Evolutionary conservation across 2,329 filamentous ascomycete species (phyloP), one percentile per base, ranked within the genome.

Genomic region (Keithomyces neogunnii): DNA sequence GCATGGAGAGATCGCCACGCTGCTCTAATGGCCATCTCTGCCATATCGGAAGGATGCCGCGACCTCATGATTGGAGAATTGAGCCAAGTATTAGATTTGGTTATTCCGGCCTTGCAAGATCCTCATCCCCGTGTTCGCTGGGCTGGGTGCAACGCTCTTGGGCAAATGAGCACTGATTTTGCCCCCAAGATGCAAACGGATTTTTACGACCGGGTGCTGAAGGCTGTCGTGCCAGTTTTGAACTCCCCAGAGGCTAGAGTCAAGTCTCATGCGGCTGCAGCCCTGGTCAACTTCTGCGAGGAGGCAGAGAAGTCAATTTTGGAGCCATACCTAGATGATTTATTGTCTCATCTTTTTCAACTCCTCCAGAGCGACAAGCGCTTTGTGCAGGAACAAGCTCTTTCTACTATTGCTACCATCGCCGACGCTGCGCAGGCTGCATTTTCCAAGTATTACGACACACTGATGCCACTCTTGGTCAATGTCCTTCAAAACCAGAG

Each of bases 141-240:
- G 85, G 93, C 93, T 49, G 93, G 91, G 35, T 99, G 93, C 75
- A 97, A 99, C 65, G 93, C 93, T 42, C 80, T 99, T n/a, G 93
- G 93, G 31, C 93, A 99, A 70, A 99, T 99, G 93, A 97, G 92
- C 73, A 99, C 93, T 33, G 93, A 99, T 65, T 99, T 99, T 68
- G 92, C 95, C 10, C 91, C 91, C 10, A 95, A 88, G 9, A 97
- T 99, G 92, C 93, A 99, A 70, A 87, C 89, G 59, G 93, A 96
- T 62, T 95, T 95, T 69, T 93, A 96, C 68, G 82, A 88, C 57
- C 78, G 85, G 44, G 88, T 99, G 13, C 78, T 99, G 48, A 89
- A 85, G 59, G 89, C 89, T 59, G 93, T 99, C 51, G 90, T 99
- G 50, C 91, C 92, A 1, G 92, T 96, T 1, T 79, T 99, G 5